Percentiles rank a stretch among this genome's conserved stretches.
These are phyloP conservation scores for Penicillium samsonianum DNA, from an alignment of 495 filamentous ascomycete species.

Conservation along the genomic window DNA sequence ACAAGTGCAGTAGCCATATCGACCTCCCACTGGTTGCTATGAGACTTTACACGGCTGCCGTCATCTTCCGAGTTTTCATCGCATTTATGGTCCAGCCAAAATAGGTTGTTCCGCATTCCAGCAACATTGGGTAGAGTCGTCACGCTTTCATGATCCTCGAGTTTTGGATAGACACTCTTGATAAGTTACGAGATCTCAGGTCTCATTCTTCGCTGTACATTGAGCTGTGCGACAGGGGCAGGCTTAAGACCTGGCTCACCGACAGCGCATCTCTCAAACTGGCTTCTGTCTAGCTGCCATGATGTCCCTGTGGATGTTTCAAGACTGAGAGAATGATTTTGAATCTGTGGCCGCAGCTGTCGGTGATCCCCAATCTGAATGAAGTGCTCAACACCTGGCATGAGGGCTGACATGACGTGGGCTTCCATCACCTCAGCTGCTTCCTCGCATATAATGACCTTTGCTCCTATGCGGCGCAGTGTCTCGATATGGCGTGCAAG, in stretches of 20 bases:
- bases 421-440: conserved; percentile 71
- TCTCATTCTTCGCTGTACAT: conserved; percentile 72
- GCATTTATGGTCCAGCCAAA: conserved; percentile 69
- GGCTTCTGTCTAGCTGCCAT: conserved; percentile 13
- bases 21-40: conserved; percentile 66
- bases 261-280: conserved; percentile 18
- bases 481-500: conserved; percentile 30
- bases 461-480: conserved; percentile 42
- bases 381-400: conserved; percentile 64
- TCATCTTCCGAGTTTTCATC: conserved; percentile 48
- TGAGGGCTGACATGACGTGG: conserved; percentile 60
- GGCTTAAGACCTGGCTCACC: conserved; percentile 16
- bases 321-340: conserved; percentile 52
- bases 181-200: conserved; percentile 63
- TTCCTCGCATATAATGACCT: conserved; percentile 66
- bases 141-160: conserved; percentile 57
- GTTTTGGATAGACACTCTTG: conserved; percentile 62
- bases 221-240: conserved; percentile 53
- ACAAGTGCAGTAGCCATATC: conserved; percentile 64
- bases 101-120: conserved; percentile 65
- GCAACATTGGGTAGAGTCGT: conserved; percentile 53
- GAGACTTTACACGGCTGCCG: conserved; percentile 46
- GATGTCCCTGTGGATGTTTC: conserved; percentile 8
- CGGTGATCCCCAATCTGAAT: conserved; percentile 72
- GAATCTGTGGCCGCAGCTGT: conserved; percentile 63